These are phyloP conservation scores for Hypsizygus marmoreus DNA, from an alignment of 768 basidiomycete genomes.

Conservation along the genomic window DNA sequence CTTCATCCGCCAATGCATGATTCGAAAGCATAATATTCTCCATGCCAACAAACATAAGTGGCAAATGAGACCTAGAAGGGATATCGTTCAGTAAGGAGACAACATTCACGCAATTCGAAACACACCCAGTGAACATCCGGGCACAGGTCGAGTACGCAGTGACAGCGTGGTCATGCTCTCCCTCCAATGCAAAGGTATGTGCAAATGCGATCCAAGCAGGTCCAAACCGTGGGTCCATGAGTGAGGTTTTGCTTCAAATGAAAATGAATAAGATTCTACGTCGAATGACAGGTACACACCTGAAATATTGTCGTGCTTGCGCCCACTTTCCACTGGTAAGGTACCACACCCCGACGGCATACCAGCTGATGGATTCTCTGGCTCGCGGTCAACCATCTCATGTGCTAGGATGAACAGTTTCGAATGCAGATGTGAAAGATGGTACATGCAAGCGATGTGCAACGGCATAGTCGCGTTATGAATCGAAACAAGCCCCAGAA, in stretches of 20 bases:
- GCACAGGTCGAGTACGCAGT: conserved; percentile 98
- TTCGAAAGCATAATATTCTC: conserved; percentile 94
- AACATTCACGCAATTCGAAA: neutral
- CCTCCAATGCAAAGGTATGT: conserved; percentile 95
- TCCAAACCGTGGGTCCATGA: conserved; percentile 95
- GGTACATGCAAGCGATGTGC: conserved; percentile 98
- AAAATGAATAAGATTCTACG: conserved; percentile 61
- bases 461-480: conserved; percentile 90
- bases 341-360: conserved; percentile 98
- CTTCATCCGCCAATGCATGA: conserved; percentile 79
- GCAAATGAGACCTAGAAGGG: conserved; percentile 80
- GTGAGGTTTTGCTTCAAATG: conserved; percentile 78
- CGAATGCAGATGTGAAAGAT: conserved; percentile 87
- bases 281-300: conserved; percentile 43
- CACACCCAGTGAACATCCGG: conserved; percentile 90
- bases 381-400: conserved; percentile 92
- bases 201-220: conserved; percentile 98
- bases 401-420: conserved; percentile 96
- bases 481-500: conserved; percentile 79
- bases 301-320: conserved; percentile 93
- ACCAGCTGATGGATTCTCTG: conserved; percentile 95
- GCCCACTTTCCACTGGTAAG: conserved; percentile 83
- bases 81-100: neutral
- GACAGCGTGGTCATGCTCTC: conserved; percentile 98
- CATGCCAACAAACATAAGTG: conserved; percentile 96